A percentile compares a stretch with the other conserved stretches of the same genome.
phyloP scores from a whole-genome alignment of 129 eudicot genomes.

The Helichrysum umbraculigerum region DNA sequence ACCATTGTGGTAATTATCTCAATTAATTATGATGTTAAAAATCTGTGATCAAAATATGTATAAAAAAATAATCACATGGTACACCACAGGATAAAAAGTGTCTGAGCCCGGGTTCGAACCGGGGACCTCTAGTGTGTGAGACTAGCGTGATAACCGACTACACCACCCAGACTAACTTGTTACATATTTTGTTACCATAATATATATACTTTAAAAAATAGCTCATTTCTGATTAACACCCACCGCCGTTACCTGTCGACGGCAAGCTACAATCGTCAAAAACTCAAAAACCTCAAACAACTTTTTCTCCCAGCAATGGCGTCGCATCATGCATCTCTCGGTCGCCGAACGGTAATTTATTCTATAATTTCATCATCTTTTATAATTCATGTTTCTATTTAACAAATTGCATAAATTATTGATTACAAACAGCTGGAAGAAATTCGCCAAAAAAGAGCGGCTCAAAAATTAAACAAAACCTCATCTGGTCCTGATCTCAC shows the following conservation, averaged over 20 bases:
- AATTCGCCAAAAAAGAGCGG: slow-evolving; percentile 91
- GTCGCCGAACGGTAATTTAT: slow-evolving; percentile 74
- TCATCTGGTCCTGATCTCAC: slow-evolving; percentile 89
- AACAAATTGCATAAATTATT: not conserved
- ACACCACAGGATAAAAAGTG: no score
- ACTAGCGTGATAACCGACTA: slow-evolving; percentile 99
- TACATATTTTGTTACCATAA: not conserved
- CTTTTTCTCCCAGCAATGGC: slow-evolving; percentile 41
- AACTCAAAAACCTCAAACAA: slow-evolving; percentile 17
- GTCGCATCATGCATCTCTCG: slow-evolving; percentile 79
- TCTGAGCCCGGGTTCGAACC: slow-evolving; percentile 99
- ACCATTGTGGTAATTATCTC: no score
- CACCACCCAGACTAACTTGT: slow-evolving; percentile 83
- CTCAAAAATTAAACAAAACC: slow-evolving; percentile 73
- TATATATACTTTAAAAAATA: no score
- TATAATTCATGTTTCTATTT: not conserved
- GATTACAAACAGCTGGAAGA: slow-evolving; percentile 60
- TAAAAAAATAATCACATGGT: no score
- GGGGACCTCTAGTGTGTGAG: slow-evolving; percentile 99
- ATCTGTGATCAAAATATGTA: no score
- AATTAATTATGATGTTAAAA: no score
- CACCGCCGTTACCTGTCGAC: slow-evolving; percentile 21
- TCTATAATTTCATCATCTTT: not conserved
- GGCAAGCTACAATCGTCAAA: slow-evolving; percentile 21
- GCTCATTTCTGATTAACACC: not conserved